Evolutionary conservation across 129 eudicot species (phyloP).

Genomic region (sunflower (Helianthus annuus)): HanXRQr2.0-SUNRISE NC_035443.2:140009545-140010044

Average conservation of each 20-base stretch:
- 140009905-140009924: slow-evolving; percentile 2
- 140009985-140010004: not conserved
- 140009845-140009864: slow-evolving; percentile 26
- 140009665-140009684: not conserved
- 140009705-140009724: not conserved
- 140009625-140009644: not conserved
- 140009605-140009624: not conserved
- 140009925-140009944: not conserved
- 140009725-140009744: not conserved
- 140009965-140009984: not conserved
- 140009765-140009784: not conserved
- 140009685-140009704: slow-evolving; percentile 1
- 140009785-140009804: slow-evolving; percentile 66
- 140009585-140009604: not conserved
- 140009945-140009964: not conserved
- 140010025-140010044: not conserved
- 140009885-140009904: not conserved
- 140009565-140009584: not conserved
- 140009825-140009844: slow-evolving; percentile 86
- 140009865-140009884: not conserved
- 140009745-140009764: not conserved
- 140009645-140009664: slow-evolving; percentile 7
- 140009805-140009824: slow-evolving; percentile 79
- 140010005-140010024: not conserved
- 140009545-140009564: no score